phyloP scores from a whole-genome alignment of 2,329 filamentous ascomycete species.

The Rhynchosporium graminicola region DNA sequence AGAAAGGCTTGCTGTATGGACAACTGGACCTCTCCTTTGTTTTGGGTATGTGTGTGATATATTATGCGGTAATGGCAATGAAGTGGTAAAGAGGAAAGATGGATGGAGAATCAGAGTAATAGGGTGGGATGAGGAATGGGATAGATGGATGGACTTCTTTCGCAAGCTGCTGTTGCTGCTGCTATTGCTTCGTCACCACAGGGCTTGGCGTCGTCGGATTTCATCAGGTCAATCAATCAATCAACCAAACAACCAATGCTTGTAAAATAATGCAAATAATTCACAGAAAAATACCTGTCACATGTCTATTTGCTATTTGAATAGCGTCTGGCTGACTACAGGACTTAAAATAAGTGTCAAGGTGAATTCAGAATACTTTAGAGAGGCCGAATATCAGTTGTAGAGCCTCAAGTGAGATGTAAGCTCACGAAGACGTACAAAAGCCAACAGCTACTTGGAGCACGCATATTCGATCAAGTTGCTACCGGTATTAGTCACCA shows the following conservation, averaged over 20 bases:
- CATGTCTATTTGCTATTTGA: not conserved
- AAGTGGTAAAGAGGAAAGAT: not conserved
- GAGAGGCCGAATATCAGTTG: no score
- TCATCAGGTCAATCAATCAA: not conserved
- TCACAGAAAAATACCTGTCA: slow-evolving; percentile 37
- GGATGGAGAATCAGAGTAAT: no score
- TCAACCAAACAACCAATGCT: slow-evolving; percentile 28
- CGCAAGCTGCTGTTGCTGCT: slow-evolving; percentile 19
- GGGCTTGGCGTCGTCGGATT: slow-evolving; percentile 24
- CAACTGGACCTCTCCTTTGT: slow-evolving; percentile 5
- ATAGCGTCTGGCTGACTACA: no score
- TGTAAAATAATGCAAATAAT: slow-evolving; percentile 37
- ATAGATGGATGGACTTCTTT: slow-evolving; percentile 17
- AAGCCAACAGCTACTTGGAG: no score
- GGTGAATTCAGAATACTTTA: no score
- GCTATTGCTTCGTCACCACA: slow-evolving; percentile 20
- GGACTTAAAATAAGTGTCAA: no score
- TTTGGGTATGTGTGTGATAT: slow-evolving; percentile 32
- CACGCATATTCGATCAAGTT: no score
- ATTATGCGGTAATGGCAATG: slow-evolving; percentile 17
- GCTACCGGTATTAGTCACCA: no score
- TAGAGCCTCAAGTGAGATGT: no score
- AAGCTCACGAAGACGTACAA: no score
- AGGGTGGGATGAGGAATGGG: slow-evolving; percentile 18
- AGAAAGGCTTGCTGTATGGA: slow-evolving; percentile 13